phyloP scores from a whole-genome alignment of 345 rosid species.

The Acer yangbiense region DNA sequence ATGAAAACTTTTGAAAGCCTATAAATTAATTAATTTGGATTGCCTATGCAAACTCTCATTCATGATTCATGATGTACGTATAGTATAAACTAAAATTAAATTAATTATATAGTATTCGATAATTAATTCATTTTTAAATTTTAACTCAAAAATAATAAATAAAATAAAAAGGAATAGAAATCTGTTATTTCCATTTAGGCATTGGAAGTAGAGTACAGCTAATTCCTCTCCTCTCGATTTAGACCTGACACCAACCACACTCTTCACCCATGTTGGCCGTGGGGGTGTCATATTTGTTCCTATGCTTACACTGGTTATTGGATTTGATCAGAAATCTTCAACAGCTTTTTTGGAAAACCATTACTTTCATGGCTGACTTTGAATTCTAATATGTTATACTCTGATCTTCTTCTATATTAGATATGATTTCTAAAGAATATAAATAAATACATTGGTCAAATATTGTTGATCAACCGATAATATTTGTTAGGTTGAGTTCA shows the following conservation, averaged over 20 bases:
- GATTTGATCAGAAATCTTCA: slow-evolving; percentile 53
- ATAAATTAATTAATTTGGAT: no score
- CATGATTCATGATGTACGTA: no score
- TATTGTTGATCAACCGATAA: background rate
- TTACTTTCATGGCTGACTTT: background rate
- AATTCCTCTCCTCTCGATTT: slow-evolving; percentile 24
- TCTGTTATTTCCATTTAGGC: background rate
- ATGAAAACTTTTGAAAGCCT: no score
- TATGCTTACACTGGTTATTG: slow-evolving; percentile 48
- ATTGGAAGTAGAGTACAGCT: slow-evolving; percentile 62
- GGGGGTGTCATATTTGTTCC: slow-evolving; percentile 61
- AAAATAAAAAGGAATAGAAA: background rate
- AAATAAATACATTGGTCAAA: background rate
- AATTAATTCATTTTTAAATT: no score
- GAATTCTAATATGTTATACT: background rate
- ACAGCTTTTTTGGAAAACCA: slow-evolving; percentile 27
- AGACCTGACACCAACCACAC: slow-evolving; percentile 50
- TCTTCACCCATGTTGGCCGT: slow-evolving; percentile 24
- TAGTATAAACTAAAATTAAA: no score
- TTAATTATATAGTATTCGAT: no score
- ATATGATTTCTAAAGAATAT: no score
- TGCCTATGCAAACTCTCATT: no score
- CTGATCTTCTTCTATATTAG: no score
- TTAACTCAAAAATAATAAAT: no score
- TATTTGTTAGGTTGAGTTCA: background rate